Conservation (phyloP, 139 green algal genomes). For the Volvox africanus region DNA sequence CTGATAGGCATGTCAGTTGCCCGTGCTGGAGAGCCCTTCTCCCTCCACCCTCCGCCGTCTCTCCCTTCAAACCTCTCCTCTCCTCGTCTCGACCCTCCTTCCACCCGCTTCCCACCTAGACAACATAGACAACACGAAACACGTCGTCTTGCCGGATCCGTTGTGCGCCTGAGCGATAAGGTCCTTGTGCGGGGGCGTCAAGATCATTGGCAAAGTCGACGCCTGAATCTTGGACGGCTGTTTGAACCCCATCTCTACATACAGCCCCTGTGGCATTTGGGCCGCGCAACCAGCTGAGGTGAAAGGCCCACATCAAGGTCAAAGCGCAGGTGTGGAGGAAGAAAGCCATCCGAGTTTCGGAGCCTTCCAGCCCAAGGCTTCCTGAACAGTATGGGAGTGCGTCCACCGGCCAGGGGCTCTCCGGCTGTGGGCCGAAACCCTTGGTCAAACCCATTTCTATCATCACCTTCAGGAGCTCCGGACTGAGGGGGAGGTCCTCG, state of each 20-base stretch:
- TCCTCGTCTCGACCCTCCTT: too few species aligned
- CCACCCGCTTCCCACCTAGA: not conserved
- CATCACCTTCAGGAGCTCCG: conserved; percentile 80
- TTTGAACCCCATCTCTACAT: conserved; percentile 99
- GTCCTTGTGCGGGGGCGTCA: conserved; percentile 87
- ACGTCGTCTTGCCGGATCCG: conserved; percentile 98
- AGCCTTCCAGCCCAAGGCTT: too few species aligned
- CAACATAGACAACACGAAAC: conserved; percentile 98
- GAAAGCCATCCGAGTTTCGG: too few species aligned
- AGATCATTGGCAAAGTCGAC: conserved; percentile 96
- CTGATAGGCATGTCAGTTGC: too few species aligned
- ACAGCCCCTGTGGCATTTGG: conserved; percentile 80
- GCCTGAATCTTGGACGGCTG: conserved; percentile 93
- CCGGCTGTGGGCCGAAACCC: not conserved
- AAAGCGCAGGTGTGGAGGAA: too few species aligned
- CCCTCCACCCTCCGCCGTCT: not conserved
- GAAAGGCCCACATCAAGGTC: too few species aligned
- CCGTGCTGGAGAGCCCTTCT: not conserved
- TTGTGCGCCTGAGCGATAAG: conserved; percentile 98
- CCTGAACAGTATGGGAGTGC: too few species aligned
- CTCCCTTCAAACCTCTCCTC: not conserved
- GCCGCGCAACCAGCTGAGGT: too few species aligned
- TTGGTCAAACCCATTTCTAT: not conserved
- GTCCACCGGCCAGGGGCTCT: too few species aligned
- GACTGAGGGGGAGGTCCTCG: conserved; percentile 86